Evolutionary conservation across 2,329 filamentous ascomycete genomes (phyloP), one percentile per base, ranked within the genome.

Genomic region (Zelopaecilomyces penicillatus): DNA sequence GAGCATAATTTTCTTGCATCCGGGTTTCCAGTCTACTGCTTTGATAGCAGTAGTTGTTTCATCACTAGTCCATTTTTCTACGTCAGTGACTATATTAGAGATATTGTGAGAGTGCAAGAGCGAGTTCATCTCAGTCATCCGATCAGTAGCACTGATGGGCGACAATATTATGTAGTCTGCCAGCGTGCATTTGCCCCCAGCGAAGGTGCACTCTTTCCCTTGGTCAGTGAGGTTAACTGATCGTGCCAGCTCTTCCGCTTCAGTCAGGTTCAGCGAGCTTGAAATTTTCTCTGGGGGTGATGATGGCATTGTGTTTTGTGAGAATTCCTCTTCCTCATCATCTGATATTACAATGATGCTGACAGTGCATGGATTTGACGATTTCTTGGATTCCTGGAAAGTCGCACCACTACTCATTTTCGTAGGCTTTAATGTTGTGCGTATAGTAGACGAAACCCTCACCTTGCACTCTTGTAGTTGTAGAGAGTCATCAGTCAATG

Each of bases 41-140:
- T 33, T 36, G 4, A 36, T 35, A 36, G 11, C 19, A 11, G 32
- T 30, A 27, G 32, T 5, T 30, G 50, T 39, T 6, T 59, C 46
- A 4, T 50, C 40, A 11, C 51, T 37, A 5, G 57, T 38, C 60
- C 70, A 76, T 3, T 52, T 50, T 9, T 58, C 51, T 1, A 67
- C 58, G 4, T 71, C 59, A 0, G 56, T 55, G 1, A 64, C 50
- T 11, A 65, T 58, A 0, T 56, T 43, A 2, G 50, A 31, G 33
- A 75, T 56, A 1, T 71, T 72, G 36, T 78, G 75, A 1, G 53
- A 54, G 2, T 50, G 47, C 2, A 76, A 56, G 0, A 76, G 54
- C 26, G 61, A 55, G 1, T 67, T 61, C 0, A 62, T 62, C 5
- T 71, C 54, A 50, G 59, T 59, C 0, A 60, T 59, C 7, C 61